Evolutionary conservation across 2,329 filamentous ascomycete genomes (phyloP).

Genomic region (Verticillium albo-atrum): DNA sequence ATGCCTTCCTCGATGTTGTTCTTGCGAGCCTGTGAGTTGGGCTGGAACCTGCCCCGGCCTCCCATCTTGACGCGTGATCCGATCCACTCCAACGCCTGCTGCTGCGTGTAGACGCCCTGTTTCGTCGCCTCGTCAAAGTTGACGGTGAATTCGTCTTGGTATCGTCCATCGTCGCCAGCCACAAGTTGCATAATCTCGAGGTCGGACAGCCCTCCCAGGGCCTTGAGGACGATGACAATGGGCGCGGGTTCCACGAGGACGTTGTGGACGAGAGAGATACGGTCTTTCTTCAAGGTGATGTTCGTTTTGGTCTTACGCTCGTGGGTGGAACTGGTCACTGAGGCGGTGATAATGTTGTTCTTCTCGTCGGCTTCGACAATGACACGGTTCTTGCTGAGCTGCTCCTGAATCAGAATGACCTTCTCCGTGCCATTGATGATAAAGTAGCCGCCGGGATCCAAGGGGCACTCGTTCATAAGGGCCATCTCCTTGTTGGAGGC

Average conservation of each 20-base stretch:
- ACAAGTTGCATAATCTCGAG: conserved; percentile 92
- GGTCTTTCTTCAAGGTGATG: conserved; percentile 88
- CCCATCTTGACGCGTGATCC: conserved; percentile 86
- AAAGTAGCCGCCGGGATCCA: conserved; percentile 97
- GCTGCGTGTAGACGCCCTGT: conserved; percentile 82
- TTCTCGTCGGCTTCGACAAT: conserved; percentile 92
- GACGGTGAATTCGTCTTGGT: conserved; percentile 91
- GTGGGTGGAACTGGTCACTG: conserved; percentile 95
- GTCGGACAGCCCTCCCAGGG: conserved; percentile 88
- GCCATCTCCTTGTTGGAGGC: conserved; percentile 88
- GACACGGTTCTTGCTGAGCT: conserved; percentile 97
- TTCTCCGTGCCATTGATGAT: conserved; percentile 98
- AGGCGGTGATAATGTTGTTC: conserved; percentile 90
- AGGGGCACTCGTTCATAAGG: conserved; percentile 86
- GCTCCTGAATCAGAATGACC: conserved; percentile 96
- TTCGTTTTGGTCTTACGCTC: conserved; percentile 98
- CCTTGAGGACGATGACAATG: conserved; percentile 88
- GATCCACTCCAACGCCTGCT: conserved; percentile 92
- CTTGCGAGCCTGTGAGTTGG: conserved; percentile 49
- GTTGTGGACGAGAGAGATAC: conserved; percentile 87
- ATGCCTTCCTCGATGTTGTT: conserved; percentile 89
- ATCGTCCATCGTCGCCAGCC: conserved; percentile 78
- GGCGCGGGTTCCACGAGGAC: conserved; percentile 91
- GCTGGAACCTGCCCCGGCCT: conserved; percentile 53
- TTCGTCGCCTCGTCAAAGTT: conserved; percentile 93